Percentiles rank a stretch among this genome's conserved stretches.
phyloP scores from a whole-genome alignment of 2,329 filamentous ascomycete species.

The Tetracladium maxilliforme region DNA sequence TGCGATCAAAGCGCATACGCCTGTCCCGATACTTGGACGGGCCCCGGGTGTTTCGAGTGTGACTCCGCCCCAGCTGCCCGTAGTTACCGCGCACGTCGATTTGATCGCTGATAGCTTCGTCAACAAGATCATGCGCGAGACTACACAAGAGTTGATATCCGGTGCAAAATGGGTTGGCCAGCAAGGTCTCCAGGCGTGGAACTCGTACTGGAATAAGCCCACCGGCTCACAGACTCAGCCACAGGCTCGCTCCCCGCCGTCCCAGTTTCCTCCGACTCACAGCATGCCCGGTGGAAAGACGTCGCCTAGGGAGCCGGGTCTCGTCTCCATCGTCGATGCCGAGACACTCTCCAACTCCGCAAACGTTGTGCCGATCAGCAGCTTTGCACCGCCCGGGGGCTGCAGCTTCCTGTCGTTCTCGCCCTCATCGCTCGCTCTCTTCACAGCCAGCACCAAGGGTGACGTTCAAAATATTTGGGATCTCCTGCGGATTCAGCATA shows the following conservation, averaged over 20 bases:
- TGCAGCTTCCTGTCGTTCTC: slow-evolving; percentile 74
- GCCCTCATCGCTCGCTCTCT: slow-evolving; percentile 56
- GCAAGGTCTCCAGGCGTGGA: slow-evolving; percentile 64
- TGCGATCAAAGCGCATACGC: slow-evolving; percentile 51
- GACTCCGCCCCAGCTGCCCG: slow-evolving; percentile 54
- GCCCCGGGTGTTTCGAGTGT: slow-evolving; percentile 42
- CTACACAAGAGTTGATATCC: slow-evolving; percentile 64
- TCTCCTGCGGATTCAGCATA: slow-evolving; percentile 49
- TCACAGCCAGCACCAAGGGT: slow-evolving; percentile 73
- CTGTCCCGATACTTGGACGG: slow-evolving; percentile 35
- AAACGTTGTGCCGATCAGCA: slow-evolving; percentile 66
- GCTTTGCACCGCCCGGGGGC: slow-evolving; percentile 56
- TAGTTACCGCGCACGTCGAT: slow-evolving; percentile 53
- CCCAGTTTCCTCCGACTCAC: slow-evolving; percentile 64
- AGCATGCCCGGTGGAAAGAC: no score
- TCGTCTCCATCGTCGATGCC: no score
- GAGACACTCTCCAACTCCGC: slow-evolving; percentile 13
- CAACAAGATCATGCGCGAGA: slow-evolving; percentile 65
- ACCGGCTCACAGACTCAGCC: slow-evolving; percentile 18
- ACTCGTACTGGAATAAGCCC: slow-evolving; percentile 61
- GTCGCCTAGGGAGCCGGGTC: no score
- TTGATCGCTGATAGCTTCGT: slow-evolving; percentile 57
- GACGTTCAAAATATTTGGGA: slow-evolving; percentile 77
- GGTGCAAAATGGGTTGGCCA: slow-evolving; percentile 65
- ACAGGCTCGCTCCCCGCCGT: slow-evolving; percentile 11